Base-by-base conservation (phyloP, 2,329 filamentous ascomycete genomes). In the Cordyceps javanica region DNA sequence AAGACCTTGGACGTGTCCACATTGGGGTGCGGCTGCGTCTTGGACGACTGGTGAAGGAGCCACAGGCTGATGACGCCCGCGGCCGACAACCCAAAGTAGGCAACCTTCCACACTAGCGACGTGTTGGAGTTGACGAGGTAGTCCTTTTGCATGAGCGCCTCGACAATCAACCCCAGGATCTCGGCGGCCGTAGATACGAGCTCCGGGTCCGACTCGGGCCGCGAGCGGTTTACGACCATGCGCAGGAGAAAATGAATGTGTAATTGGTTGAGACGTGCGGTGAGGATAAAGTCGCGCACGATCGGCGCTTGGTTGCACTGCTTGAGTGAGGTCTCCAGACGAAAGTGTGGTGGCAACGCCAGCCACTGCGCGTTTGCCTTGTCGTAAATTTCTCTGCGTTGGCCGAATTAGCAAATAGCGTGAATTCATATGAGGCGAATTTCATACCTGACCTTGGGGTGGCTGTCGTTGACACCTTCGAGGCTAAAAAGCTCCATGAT, bases 61-160 rank as follows among this genome's bases (percentile, higher is more conserved):
- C 60, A 60, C 9, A 63, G 41, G 7, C 57, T 60, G 19, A 64
- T 60, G 13, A 63, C 57, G 14, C 62, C 62, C 2, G 62, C 61
- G 2, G 62, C 59, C 23, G 62, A 58, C 28, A 64, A 49, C 34
- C 62, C 62, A n/a, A 59, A 64, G 26, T 63, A 62, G 2, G 60
- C 59, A 5, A 64, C 60, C 48, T 59, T 59, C 58, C 58, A 59
- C n/a, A 56, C 53, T 11, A 59, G 28, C 19, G 58, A 59, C 32
- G 58, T 59, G n/a, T 48, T 48, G n/a, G 58, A 59, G 34, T 59
- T 56, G 25, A 59, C 58, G 8, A 59, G 53, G 32, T 51, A 52
- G 25, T 59, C 58, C 53, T 59, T 59, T 51, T 57, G 48, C 46
- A 59, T 56, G 28, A 59, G 38, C 23, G 54, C 58, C 25, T 60